Evolutionary conservation across 2,329 filamentous ascomycete genomes (phyloP), one percentile per base, ranked within the genome.

Genomic region (Sphaerulina vaccinii): DNA sequence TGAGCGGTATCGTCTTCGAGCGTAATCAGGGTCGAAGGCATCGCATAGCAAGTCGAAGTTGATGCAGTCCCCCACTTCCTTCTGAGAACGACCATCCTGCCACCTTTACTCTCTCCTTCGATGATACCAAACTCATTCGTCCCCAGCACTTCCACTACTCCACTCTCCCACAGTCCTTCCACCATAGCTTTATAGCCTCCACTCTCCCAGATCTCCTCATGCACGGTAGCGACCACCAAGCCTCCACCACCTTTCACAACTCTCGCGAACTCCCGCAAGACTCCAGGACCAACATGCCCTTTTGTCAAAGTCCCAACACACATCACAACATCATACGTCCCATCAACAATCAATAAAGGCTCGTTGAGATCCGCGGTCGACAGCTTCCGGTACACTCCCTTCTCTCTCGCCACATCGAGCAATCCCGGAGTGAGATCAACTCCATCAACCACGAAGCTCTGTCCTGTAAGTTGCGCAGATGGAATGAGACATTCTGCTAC

Each of bases 241-340:
- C 54, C 54, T 4, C 56, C 50, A 6, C 36, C 22, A 9, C 24
- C 11, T 27, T 39, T 43, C 39, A 52, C 47, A 21, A 56, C 50
- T 37, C 56, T 49, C 33, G 50, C 53, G 43, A 59, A 57, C 19
- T 56, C 56, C 3, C 23, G 15, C 1, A 59, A n/a, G 3, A 49
- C 47, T 8, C 24, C 15, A 10, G 54, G 49, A 5, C 56, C 56
- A 11, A 59, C 54, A 41, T 59, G 56, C 16, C 54, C 54, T 27
- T 59, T 56, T 33, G 56, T 59, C 21, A 59, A 35, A 1, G 56
- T 59, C 1, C 56, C 56, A 8, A 59, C 56, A 51, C 54, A 59
- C 8, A 48, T 47, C 2, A 56, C n/a, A 10, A 45, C 44, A 21
- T 51, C 47, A 37, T 59, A 59, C 19, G 37, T 54, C 16, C 48